Evolutionary conservation across 208 protist species (phyloP), one percentile per base, ranked within the genome.

Genomic region (Leishmania braziliensis): DNA sequence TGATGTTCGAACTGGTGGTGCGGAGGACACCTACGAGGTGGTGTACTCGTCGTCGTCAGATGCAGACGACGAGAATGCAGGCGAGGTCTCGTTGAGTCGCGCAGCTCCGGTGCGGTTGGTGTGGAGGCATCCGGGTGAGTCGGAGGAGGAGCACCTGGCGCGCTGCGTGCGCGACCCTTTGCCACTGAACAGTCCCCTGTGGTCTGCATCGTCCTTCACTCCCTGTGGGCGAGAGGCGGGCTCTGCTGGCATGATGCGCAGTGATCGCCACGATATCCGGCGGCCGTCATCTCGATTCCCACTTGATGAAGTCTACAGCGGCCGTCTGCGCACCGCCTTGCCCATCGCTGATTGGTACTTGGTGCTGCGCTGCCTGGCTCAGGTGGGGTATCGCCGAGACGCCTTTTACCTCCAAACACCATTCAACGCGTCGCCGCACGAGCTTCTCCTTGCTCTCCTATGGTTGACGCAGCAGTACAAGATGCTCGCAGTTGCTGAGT

Each of bases 391-490:
- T 77, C 83, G 46, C 10, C 90, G 93, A 5, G 90, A 93, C 77
- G 53, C 68, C 10, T 91, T 95, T 62, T 95, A 94, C 77, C 58
- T 86, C n/a, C 90, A 94, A 72, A 95, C 90, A 3, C 91, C 90
- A 0, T 79, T 80, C 2, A 71, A 80, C 36, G 86, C 84, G 10
- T 89, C 84, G 12, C 81, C 90, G 16, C 50, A 90, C 36, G 93
- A 97, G 82, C 82, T 97, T 33, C 43, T 97, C 51, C 83, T 97
- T 33, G 90, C 85, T 9, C 77, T 97, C n/a, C 83, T 97, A 18
- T 97, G 93, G 93, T 78, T 95, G 60, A 95, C 93, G 43, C 85
- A 88, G 78, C 78, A 88, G 73, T 95, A 93, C 83, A 85, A 89
- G 74, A 78, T 95, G 36, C 58, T 95, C 33, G 87, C 86, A 0